Evolutionary conservation across 805 yeast species (phyloP).

Genomic region (Lipomyces chichibuensis): DNA sequence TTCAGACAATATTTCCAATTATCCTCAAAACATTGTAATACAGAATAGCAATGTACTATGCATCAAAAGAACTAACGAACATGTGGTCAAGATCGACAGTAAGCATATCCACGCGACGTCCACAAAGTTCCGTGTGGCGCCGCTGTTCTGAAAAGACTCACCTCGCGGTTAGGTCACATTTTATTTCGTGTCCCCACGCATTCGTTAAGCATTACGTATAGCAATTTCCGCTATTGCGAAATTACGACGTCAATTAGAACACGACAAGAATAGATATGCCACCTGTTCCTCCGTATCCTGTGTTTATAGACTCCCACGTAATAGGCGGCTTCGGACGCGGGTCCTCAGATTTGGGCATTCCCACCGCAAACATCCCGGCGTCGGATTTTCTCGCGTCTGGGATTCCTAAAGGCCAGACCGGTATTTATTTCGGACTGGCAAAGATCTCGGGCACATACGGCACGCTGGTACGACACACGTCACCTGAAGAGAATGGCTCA

Average conservation of each 20-base stretch:
- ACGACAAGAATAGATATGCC: slow-evolving; percentile 10
- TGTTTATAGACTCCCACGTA: slow-evolving; percentile 47
- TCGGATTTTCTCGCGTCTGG: slow-evolving; percentile 56
- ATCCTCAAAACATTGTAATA: no score
- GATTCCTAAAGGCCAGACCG: slow-evolving; percentile 55
- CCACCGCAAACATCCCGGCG: slow-evolving; percentile 55
- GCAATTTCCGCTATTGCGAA: background rate
- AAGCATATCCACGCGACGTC: background rate
- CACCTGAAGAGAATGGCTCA: slow-evolving; percentile 7
- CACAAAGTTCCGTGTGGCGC: background rate
- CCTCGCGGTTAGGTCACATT: no score
- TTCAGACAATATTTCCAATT: no score
- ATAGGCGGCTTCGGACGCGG: slow-evolving; percentile 95
- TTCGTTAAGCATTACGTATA: background rate
- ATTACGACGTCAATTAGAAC: background rate
- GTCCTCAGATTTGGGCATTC: slow-evolving; percentile 87
- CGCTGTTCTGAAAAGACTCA: no score
- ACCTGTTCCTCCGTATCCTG: slow-evolving; percentile 46
- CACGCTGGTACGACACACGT: slow-evolving; percentile 14
- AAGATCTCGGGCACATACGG: slow-evolving; percentile 41
- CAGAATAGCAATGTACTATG: background rate
- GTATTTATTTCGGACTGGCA: slow-evolving; percentile 89
- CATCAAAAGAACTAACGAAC: background rate
- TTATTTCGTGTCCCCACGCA: background rate
- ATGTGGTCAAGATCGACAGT: background rate